Evolutionary conservation across 2,329 filamentous ascomycete species (phyloP), one percentile per base, ranked within the genome.

Genomic region (Apiospora phragmitis): DNA sequence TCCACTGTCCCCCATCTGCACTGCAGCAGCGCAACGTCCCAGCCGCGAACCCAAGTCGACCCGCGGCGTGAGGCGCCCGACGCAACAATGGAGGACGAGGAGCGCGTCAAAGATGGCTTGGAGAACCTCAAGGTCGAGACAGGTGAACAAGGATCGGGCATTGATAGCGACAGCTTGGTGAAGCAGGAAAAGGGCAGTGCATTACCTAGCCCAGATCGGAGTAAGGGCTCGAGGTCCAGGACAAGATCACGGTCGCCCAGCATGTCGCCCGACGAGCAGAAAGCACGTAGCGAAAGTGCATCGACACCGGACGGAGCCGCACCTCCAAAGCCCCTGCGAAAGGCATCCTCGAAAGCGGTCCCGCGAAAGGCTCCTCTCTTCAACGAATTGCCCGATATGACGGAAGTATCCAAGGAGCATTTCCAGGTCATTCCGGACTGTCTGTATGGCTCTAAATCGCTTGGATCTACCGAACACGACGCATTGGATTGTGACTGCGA

Each of bases 401-500:
- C 94, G 3, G 83, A 85, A 45, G 93, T 96, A 76, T 93, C 96
- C 4, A 91, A 89, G 75, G 84, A 86, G 35, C 89, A 90, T 18
- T 99, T 99, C 77, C 89, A 94, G 75, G 86, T 95, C 68, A 94
- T 99, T 73, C 85, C 91, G 68, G 90, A 94, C 76, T 98, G 95
- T 81, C 92, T 93, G 43, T 99, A 99, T 82, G 94, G 93, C 69
- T 94, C 94, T 74, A 98, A 97, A 81, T 90, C 93, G 75, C 91
- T 98, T 83, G 96, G 96, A 68, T 92, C 92, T 74, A 97, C 96
- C 35, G 95, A 98, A 78, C 93, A 95, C 83, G 95, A 92, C 82
- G 85, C 93, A 72, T 87, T 98, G 81, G 96, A 98, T 82, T 99
- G 96, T 83, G 96, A 99, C 80, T 99, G 96, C 83, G 87, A 89